phyloP scores from a whole-genome alignment of 352 stramenopile species.

The Pseudoperonospora humuli region DNA sequence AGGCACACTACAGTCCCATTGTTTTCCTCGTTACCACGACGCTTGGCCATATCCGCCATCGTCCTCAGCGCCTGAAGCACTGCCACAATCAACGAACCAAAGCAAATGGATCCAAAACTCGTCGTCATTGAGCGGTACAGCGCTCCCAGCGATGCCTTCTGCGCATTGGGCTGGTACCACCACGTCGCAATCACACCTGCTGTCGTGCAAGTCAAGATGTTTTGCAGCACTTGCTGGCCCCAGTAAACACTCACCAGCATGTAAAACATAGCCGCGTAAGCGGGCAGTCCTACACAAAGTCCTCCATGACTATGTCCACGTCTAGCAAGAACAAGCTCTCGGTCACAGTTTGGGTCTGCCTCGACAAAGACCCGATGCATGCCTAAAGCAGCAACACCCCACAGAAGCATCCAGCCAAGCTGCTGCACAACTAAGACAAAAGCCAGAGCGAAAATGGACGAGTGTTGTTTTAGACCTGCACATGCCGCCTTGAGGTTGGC shows the following conservation, averaged over 20 bases:
- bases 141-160: slow-evolving; percentile 52
- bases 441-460: slow-evolving; percentile 55
- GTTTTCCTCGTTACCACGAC: slow-evolving; percentile 67
- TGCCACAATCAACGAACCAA: slow-evolving; percentile 82
- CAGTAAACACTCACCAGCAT: slow-evolving; percentile 81
- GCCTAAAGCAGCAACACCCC: slow-evolving; percentile 55
- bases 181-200: slow-evolving; percentile 72
- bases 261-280: slow-evolving; percentile 64
- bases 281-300: slow-evolving; percentile 52
- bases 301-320: slow-evolving; percentile 26
- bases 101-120: slow-evolving; percentile 75
- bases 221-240: slow-evolving; percentile 80
- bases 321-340: slow-evolving; percentile 30
- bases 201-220: slow-evolving; percentile 76
- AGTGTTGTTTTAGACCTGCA: slow-evolving; percentile 43
- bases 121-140: slow-evolving; percentile 77
- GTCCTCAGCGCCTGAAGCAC: slow-evolving; percentile 75
- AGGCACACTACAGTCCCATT: slow-evolving; percentile 72
- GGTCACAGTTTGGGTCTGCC: slow-evolving; percentile 50
- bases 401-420: slow-evolving; percentile 64
- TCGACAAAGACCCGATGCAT: slow-evolving; percentile 71
- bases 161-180: slow-evolving; percentile 69
- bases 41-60: slow-evolving; percentile 57
- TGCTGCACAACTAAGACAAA: slow-evolving; percentile 66
- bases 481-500: slow-evolving; percentile 76